A percentile compares a stretch with the other conserved stretches of the same genome.
phyloP scores from a whole-genome alignment of 805 yeast genomes.

The Jamesozyma gamospora region DNA sequence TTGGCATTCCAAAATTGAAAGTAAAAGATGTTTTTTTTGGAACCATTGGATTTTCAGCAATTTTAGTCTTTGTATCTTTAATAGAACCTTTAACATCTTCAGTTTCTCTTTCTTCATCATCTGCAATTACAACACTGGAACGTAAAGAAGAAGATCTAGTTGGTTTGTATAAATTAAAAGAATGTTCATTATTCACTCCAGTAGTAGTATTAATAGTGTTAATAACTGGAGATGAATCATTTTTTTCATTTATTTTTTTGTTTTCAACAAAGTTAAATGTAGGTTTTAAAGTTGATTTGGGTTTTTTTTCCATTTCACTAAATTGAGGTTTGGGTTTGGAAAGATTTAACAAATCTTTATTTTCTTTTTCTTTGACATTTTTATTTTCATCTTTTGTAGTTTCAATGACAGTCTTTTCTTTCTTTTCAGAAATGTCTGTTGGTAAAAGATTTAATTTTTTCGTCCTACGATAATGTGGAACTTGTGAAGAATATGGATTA shows the following conservation, averaged over 20 bases:
- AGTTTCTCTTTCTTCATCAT: conserved; percentile 1
- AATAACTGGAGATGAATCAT: background rate
- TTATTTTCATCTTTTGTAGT: background rate
- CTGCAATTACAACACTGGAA: conserved; percentile 22
- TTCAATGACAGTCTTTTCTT: too few species aligned
- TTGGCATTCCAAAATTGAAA: conserved; percentile 4
- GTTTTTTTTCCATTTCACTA: too few species aligned
- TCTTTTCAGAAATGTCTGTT: background rate
- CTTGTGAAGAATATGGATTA: conserved; percentile 35
- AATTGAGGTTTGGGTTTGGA: background rate
- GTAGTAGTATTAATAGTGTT: background rate
- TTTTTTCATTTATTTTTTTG: background rate
- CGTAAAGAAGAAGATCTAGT: conserved; percentile 31
- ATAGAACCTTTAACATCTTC: background rate
- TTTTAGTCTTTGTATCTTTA: too few species aligned
- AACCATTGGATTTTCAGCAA: background rate
- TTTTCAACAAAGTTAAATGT: background rate
- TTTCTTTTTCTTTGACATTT: background rate
- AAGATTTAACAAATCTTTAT: background rate
- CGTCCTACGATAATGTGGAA: conserved; percentile 1
- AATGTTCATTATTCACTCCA: background rate
- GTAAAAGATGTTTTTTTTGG: conserved; percentile 7
- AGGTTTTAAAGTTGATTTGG: too few species aligned
- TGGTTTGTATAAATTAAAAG: conserved; percentile 29
- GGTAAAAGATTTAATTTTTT: conserved; percentile 6